These are phyloP conservation scores for Entrophospora sp. DNA, from an alignment of 192 early-diverging fungal species.

Conservation along the genomic window DNA sequence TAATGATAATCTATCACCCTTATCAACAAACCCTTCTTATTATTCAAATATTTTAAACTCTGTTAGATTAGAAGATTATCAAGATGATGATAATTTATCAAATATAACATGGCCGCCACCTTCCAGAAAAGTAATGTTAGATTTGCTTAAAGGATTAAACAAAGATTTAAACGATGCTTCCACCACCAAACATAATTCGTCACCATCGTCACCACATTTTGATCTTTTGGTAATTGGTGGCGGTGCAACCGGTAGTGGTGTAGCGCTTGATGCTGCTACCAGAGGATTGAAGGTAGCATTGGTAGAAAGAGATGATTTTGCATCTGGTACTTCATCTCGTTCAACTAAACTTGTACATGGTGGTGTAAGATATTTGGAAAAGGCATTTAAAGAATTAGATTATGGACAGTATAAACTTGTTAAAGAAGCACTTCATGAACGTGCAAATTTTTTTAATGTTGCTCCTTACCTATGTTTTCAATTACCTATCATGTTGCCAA, in stretches of 20 bases:
- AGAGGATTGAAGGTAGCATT: constrained; percentile 87
- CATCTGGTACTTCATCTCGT: constrained; percentile 81
- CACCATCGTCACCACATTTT: constrained; percentile 51
- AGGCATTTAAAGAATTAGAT: constrained; percentile 89
- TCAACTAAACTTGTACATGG: constrained; percentile 97
- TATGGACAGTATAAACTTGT: constrained; percentile 97
- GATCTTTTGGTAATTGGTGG: constrained; percentile 91
- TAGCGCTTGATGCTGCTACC: constrained; percentile 87
- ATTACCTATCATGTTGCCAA: constrained; percentile 90
- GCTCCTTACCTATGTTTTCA: constrained; percentile 90
- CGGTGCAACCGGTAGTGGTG: constrained; percentile 87
- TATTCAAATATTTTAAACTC: no score
- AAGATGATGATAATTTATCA: no score
- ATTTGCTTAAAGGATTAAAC: constrained; percentile 58
- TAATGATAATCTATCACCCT: no score
- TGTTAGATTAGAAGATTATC: no score
- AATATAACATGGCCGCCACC: constrained; percentile 72
- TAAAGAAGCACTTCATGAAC: constrained; percentile 90
- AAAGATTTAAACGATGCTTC: constrained; percentile 37
- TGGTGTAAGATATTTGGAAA: constrained; percentile 94
- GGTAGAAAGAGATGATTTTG: constrained; percentile 94
- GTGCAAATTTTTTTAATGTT: constrained; percentile 85
- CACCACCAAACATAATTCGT: no score
- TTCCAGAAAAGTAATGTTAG: constrained; percentile 61
- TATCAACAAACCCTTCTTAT: no score